Conservation (phyloP, 169 alveolate genomes). For the Amoebophrya sp. region DNA sequence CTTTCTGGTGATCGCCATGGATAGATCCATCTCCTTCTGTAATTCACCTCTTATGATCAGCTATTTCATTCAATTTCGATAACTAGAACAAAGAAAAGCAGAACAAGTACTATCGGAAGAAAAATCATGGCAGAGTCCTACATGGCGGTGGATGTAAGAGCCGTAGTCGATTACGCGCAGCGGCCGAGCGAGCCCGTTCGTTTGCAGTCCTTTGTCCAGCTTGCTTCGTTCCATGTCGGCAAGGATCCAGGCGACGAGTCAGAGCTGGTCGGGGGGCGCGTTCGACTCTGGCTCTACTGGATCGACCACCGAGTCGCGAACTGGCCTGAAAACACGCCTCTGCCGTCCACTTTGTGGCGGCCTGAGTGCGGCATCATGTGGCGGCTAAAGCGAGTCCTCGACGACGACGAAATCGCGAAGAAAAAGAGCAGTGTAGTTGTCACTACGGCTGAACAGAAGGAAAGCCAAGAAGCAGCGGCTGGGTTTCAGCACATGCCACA, state of each 20-base stretch:
- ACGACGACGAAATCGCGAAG: neutral
- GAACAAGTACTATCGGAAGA: too few relatives aligned
- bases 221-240: neutral
- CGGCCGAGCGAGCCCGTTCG: constrained; percentile 1
- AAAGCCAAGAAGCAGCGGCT: neutral
- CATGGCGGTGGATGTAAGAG: neutral
- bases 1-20: too few relatives aligned
- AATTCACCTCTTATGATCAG: too few relatives aligned
- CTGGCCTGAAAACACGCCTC: neutral
- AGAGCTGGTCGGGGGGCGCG: neutral
- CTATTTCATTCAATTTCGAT: too few relatives aligned
- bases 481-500: neutral
- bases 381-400: neutral
- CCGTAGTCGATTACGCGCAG: neutral
- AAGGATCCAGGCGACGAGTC: neutral
- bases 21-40: too few relatives aligned
- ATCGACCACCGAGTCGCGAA: neutral
- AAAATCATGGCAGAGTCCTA: too few relatives aligned
- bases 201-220: neutral
- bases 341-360: neutral
- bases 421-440: neutral
- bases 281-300: neutral
- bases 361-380: neutral
- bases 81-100: too few relatives aligned
- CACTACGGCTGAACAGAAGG: neutral